phyloP scores from a whole-genome alignment of 805 yeast species.

The Martiniozyma abietophila region DNA sequence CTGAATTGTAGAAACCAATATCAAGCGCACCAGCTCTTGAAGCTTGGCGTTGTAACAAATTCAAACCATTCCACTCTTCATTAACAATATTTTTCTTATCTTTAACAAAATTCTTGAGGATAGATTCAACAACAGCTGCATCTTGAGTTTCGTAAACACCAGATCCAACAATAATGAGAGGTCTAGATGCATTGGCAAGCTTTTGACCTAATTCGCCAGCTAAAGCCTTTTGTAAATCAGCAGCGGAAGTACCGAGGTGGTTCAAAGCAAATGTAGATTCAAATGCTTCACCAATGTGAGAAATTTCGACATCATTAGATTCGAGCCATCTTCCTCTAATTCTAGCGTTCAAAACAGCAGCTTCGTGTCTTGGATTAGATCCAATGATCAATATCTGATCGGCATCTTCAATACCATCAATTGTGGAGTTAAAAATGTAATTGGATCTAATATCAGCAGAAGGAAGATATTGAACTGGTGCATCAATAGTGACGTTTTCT shows the following conservation, averaged over 20 bases:
- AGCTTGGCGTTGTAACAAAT: constrained; percentile 75
- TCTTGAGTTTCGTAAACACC: constrained; percentile 65
- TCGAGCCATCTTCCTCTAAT: constrained; percentile 75
- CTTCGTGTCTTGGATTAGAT: constrained; percentile 84
- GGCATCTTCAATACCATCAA: constrained; percentile 73
- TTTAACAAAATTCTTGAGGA: constrained; percentile 51
- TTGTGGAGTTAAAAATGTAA: constrained; percentile 70
- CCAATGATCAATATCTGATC: constrained; percentile 76
- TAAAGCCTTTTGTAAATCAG: constrained; percentile 50
- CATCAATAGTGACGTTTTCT: constrained; percentile 72
- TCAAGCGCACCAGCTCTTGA: constrained; percentile 84
- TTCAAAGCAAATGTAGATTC: constrained; percentile 65
- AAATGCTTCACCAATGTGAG: constrained; percentile 66
- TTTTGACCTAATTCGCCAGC: constrained; percentile 61
- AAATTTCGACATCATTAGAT: constrained; percentile 50
- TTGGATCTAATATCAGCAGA: constrained; percentile 72
- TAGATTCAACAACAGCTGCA: constrained; percentile 48
- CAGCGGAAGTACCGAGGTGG: constrained; percentile 53
- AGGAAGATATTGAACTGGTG: constrained; percentile 44
- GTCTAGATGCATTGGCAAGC: constrained; percentile 56
- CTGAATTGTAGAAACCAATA: constrained; percentile 57
- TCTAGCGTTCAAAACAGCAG: constrained; percentile 78
- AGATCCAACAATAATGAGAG: constrained; percentile 74
- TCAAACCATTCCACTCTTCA: constrained; percentile 74
- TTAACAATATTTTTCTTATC: constrained; percentile 51